Conservation (phyloP, 306 rosid species). For the Cucurbita pepo region DNA sequence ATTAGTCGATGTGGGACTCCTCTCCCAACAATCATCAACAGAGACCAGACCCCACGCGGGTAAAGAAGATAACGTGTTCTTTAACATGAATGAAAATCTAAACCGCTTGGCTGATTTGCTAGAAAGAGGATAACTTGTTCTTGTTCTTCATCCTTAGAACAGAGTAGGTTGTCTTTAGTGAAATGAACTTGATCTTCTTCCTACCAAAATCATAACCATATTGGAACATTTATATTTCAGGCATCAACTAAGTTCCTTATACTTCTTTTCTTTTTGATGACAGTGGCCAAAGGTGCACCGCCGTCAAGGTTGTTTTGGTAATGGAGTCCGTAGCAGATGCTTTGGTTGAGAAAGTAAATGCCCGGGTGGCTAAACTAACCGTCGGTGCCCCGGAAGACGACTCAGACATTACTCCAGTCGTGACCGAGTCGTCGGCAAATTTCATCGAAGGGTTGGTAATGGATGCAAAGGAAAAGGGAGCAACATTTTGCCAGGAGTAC, state of each 20-base stretch:
- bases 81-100: background rate
- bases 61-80: too few relatives aligned
- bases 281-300: constrained; percentile 99
- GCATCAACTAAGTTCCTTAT: background rate
- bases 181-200: background rate
- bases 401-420: constrained; percentile 80
- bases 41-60: background rate
- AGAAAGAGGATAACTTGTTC: background rate
- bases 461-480: constrained; percentile 85
- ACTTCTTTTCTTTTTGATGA: background rate
- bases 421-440: constrained; percentile 79
- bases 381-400: constrained; percentile 77
- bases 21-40: too few relatives aligned
- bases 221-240: background rate
- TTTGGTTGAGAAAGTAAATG: constrained; percentile 77
- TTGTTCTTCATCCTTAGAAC: background rate
- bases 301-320: constrained; percentile 83
- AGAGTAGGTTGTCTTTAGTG: background rate
- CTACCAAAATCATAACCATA: background rate
- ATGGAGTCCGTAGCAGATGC: constrained; percentile 87
- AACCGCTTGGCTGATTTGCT: background rate
- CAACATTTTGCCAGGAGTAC: constrained; percentile 91
- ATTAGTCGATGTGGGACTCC: too few relatives aligned
- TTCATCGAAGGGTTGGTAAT: constrained; percentile 71
- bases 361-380: constrained; percentile 49